phyloP scores from a whole-genome alignment of 2,329 filamentous ascomycete genomes.

The Ophiostoma australiae region DNA sequence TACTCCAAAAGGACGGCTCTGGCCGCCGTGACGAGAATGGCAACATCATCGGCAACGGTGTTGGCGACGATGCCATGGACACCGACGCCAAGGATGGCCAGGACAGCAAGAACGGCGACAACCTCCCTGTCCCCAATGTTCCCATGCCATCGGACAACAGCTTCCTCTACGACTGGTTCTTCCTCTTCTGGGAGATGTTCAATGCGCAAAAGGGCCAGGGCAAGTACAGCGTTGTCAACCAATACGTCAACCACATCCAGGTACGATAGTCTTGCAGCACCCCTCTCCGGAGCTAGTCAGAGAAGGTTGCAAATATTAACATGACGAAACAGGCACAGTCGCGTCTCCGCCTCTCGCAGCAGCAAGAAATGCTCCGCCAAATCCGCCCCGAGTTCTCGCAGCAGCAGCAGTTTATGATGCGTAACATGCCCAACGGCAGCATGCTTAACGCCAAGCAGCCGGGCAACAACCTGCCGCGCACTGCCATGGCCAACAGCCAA shows the following conservation, averaged over 20 bases:
- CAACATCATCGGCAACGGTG: conserved; percentile 61
- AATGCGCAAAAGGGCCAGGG: conserved; percentile 71
- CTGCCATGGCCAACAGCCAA: conserved; percentile 73
- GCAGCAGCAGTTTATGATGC: conserved; percentile 59
- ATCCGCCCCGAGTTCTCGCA: conserved; percentile 58
- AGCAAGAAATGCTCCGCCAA: conserved; percentile 70
- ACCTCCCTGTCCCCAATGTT: conserved; percentile 71
- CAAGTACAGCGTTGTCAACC: conserved; percentile 57
- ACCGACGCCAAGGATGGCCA: conserved; percentile 76
- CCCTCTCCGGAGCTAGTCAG: not conserved
- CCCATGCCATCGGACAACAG: conserved; percentile 64
- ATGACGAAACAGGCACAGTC: conserved; percentile 53
- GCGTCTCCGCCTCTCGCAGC: conserved; percentile 67
- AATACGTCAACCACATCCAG: conserved; percentile 79
- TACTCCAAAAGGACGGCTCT: conserved; percentile 63
- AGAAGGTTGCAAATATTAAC: conserved; percentile 7
- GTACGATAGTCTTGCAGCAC: conserved; percentile 44
- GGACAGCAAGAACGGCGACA: conserved; percentile 68
- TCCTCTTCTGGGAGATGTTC: conserved; percentile 94
- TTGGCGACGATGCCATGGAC: conserved; percentile 71
- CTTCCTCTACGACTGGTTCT: conserved; percentile 97
- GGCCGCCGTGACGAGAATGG: conserved; percentile 63
- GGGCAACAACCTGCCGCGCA: conserved; percentile 61
- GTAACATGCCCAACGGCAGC: conserved; percentile 57
- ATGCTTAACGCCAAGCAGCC: conserved; percentile 54